Conservation (phyloP, 768 basidiomycete species). For the Lactifluus subvellereus region DNA sequence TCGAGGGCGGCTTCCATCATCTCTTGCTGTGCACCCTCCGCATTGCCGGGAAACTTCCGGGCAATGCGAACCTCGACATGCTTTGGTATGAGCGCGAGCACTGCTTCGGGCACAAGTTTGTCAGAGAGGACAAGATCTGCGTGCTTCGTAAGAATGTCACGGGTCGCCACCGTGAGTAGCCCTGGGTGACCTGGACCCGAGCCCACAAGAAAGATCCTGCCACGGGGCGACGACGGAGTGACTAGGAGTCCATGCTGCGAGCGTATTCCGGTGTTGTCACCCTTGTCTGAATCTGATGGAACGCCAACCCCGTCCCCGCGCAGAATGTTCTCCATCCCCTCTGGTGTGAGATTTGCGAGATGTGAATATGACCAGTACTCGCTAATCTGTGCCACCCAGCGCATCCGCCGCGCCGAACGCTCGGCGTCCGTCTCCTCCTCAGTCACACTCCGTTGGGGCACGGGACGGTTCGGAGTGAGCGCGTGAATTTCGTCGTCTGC, state of each 20-base stretch:
- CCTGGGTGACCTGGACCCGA: constrained; percentile 95
- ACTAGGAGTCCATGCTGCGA: constrained; percentile 27
- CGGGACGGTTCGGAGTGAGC: constrained; percentile 64
- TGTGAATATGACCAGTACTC: constrained; percentile 90
- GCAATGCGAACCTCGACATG: constrained; percentile 78
- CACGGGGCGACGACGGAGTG: constrained; percentile 35
- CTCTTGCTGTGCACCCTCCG: constrained; percentile 89
- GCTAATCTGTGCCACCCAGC: constrained; percentile 93
- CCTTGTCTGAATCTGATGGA: constrained; percentile 12
- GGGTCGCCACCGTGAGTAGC: constrained; percentile 83
- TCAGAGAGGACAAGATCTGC: constrained; percentile 91
- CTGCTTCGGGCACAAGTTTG: constrained; percentile 88
- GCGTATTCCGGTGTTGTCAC: constrained; percentile 13
- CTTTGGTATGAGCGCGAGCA: constrained; percentile 78
- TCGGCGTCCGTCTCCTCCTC: constrained; percentile 37
- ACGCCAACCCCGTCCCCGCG: constrained; percentile 32
- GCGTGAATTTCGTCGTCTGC: constrained; percentile 48
- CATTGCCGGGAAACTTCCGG: constrained; percentile 96
- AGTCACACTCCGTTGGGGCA: constrained; percentile 47
- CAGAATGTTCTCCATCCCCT: constrained; percentile 64
- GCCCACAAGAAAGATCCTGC: constrained; percentile 85
- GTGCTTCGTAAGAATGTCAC: constrained; percentile 66
- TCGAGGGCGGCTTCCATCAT: constrained; percentile 90
- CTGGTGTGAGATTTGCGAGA: constrained; percentile 59
- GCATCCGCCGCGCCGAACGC: constrained; percentile 59